Evolutionary conservation across 2,329 filamentous ascomycete species (phyloP), one percentile per base, ranked within the genome.

Genomic region (Biscogniauxia marginata): DNA sequence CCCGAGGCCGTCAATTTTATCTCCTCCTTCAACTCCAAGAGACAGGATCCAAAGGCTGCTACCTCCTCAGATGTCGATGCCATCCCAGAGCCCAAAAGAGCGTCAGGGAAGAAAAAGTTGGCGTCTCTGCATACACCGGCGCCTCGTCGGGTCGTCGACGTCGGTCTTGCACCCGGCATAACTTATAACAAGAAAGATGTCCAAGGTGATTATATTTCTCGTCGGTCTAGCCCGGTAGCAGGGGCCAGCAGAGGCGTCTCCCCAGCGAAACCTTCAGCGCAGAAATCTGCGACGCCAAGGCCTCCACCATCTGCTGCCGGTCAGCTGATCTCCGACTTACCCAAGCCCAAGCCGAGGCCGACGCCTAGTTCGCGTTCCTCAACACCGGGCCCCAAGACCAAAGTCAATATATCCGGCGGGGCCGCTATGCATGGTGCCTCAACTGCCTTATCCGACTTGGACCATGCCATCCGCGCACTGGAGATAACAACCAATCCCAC

Each of bases 401-500:
- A 92, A 72, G 74, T 91, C 54, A 84, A 84, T 61, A 86, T 95
- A 54, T 79, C 89, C 0, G 91, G 91, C 45, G 91, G 91, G 11
- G 87, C 84, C 8, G 85, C 90, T 1, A 95, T 95, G 90, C 87
- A 91, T 54, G 90, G 91, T 16, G 85, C 88, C 39, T 91, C 89
- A 0, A 88, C 87, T 1, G 85, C 87, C 1, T 77, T 95, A 18
- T 84, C 84, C 16, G 86, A 89, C 65, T 75, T 90, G 1, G 86
- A 90, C 63, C 87, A 91, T 1, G 93, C 93, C 4, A 98, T 99
- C 63, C 87, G 92, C 21, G 83, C 88, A 2, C 83, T 99, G 6
- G 95, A 99, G 71, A 83, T 96, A n/a, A 89, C 90, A 52, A 97
- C 93, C 2, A 97, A 97, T 68, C 91, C 92, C 0, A 84, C 86